Evolutionary conservation across 176 grass and related monocot species (phyloP), one percentile per base, ranked within the genome.

Genomic region (Luzula sylvatica): DNA sequence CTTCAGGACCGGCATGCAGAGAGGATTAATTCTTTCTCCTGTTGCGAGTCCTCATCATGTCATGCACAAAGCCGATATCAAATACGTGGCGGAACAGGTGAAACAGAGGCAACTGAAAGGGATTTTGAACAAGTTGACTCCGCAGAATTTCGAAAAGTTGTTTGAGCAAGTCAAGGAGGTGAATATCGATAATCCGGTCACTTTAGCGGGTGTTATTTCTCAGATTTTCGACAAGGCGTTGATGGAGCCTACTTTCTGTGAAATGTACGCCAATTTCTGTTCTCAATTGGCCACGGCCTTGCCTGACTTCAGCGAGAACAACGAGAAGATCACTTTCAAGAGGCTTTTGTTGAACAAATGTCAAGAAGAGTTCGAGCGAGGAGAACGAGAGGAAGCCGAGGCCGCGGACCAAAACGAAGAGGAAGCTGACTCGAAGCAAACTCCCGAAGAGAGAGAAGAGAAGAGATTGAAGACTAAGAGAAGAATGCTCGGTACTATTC

Each of bases 181-280:
- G 20, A 88, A 88, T 42, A 95, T 95, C 8, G 89, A 95, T 52
- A 88, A 8, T 26, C 69, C 75, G 23, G 32, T 11, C 28, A 95
- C 89, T 55, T 76, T 95, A 39, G 71, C 41, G 2, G 89, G 89
- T 27, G 76, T 95, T 65, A 95, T 95, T 73, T 81, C 83, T 3
- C 89, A 95, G 61, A 88, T 95, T 68, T 95, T 95, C 81, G 89
- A 95, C 66, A 95, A 95, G 71, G 89, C 89, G 53, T 75, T 95
- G 56, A 95, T 54, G 80, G 89, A 95, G 45, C 89, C 89, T 26
- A 95, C 89, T 32, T 95, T 88, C 60, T 95, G 89, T 78, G 89
- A 95, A 71, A 95, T 95, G 89, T 95, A 95, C 69, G 83, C 89
- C 44, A 67, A 81, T 72, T 95, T 95, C 42, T 95, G 89, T 60